phyloP scores from a whole-genome alignment of 768 basidiomycete species.

The Leccinum longicurvipes region DNA sequence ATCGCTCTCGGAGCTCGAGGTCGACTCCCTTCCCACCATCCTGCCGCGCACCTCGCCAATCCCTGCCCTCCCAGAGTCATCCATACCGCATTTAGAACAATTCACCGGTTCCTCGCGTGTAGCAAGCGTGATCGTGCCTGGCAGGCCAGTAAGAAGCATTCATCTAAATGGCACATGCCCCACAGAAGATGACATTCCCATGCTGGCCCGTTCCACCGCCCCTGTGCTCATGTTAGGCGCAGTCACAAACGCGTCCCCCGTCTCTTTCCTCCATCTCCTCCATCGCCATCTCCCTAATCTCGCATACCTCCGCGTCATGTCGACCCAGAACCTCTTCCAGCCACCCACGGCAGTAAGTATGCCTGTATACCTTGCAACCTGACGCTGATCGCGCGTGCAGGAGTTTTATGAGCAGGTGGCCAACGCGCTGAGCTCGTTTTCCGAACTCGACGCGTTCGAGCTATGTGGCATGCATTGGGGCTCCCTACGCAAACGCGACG shows the following conservation, averaged over 20 bases:
- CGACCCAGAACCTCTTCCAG: conserved; percentile 48
- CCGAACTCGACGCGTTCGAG: conserved; percentile 65
- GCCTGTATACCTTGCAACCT: neutral
- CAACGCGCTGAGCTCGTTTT: conserved; percentile 51
- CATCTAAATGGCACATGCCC: conserved; percentile 61
- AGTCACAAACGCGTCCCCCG: conserved; percentile 54
- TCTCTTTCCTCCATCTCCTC: conserved; percentile 55
- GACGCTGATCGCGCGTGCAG: conserved; percentile 33
- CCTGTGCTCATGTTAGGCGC: conserved; percentile 56
- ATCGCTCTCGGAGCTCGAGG: conserved; percentile 54
- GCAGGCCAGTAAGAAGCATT: conserved; percentile 62
- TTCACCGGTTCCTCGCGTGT: conserved; percentile 60
- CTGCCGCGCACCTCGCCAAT: conserved; percentile 20
- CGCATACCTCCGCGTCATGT: conserved; percentile 63
- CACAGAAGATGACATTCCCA: conserved; percentile 51
- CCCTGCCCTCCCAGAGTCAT: conserved; percentile 28
- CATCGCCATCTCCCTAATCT: conserved; percentile 57
- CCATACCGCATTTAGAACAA: conserved; percentile 46
- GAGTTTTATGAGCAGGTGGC: conserved; percentile 63
- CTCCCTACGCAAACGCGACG: conserved; percentile 44
- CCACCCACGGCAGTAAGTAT: conserved; percentile 46
- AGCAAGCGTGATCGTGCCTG: conserved; percentile 56
- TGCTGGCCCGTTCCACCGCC: conserved; percentile 47
- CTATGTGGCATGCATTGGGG: conserved; percentile 76
- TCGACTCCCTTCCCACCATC: conserved; percentile 38